Conservation (phyloP, 2,329 filamentous ascomycete species). For the Colletotrichum horii region DNA sequence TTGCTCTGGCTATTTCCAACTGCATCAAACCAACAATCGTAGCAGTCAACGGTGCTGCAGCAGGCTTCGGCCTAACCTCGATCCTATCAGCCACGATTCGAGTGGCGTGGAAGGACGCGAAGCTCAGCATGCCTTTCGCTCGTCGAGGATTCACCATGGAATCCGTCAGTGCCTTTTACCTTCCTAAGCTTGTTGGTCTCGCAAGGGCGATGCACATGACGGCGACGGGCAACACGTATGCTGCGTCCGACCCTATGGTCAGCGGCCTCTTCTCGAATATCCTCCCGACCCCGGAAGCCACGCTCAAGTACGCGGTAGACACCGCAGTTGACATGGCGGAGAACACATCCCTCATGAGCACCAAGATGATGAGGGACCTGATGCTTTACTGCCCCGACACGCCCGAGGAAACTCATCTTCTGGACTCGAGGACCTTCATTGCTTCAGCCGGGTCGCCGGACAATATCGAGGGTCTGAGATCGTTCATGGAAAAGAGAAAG, state of each 20-base stretch:
- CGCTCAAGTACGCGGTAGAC: background rate
- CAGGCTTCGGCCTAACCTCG: conserved; percentile 22
- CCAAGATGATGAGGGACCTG: conserved; percentile 20
- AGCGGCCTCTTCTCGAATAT: conserved; percentile 13
- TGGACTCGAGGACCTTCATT: background rate
- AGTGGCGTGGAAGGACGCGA: background rate
- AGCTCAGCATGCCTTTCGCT: conserved; percentile 21
- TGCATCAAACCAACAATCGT: conserved; percentile 24
- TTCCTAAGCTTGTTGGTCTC: conserved; percentile 17
- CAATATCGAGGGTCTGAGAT: background rate
- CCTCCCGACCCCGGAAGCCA: background rate
- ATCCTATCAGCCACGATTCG: conserved; percentile 18
- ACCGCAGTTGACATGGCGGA: background rate
- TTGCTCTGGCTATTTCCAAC: conserved; percentile 9
- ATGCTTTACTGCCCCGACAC: conserved; percentile 7
- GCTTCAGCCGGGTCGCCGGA: background rate
- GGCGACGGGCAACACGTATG: conserved; percentile 11
- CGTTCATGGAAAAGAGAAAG: background rate
- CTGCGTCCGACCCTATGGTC: background rate
- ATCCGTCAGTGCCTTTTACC: conserved; percentile 21
- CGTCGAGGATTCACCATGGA: conserved; percentile 22
- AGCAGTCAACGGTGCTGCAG: conserved; percentile 20
- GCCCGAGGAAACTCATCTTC: background rate
- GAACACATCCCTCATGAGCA: conserved; percentile 9
- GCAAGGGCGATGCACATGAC: conserved; percentile 19